phyloP scores from a whole-genome alignment of 345 rosid genomes.

The Salix brachista region DNA sequence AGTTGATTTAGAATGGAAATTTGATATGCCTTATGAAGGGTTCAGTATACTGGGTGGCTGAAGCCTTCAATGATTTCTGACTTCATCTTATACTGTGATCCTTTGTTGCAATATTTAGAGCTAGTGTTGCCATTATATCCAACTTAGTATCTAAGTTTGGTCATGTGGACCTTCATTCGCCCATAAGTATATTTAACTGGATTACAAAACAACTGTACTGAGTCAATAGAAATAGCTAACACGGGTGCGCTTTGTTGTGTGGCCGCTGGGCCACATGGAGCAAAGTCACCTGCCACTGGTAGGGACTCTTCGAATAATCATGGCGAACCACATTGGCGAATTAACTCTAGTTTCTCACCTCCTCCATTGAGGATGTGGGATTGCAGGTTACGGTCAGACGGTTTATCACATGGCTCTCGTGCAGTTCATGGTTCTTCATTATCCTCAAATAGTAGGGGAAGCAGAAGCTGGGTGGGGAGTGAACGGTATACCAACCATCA shows the following conservation, averaged over 20 bases:
- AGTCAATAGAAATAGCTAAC: constrained; percentile 54
- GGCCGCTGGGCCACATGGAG: constrained; percentile 95
- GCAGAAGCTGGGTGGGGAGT: constrained; percentile 49
- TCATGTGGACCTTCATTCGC: constrained; percentile 17
- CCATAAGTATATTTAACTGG: constrained; percentile 9
- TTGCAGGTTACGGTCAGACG: constrained; percentile 54
- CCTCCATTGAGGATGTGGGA: constrained; percentile 62
- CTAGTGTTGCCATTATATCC: not conserved
- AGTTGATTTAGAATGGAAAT: constrained; percentile 1
- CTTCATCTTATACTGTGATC: constrained; percentile 2
- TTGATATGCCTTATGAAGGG: constrained; percentile 3
- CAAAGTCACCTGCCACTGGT: constrained; percentile 40
- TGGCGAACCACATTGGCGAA: constrained; percentile 63
- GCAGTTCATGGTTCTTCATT: constrained; percentile 42
- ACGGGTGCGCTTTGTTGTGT: constrained; percentile 96
- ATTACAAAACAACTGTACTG: constrained; percentile 19
- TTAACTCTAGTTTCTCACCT: constrained; percentile 78
- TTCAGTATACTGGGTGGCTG: not conserved
- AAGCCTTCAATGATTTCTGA: constrained; percentile 14
- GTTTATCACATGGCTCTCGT: constrained; percentile 32
- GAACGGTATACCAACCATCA: constrained; percentile 46
- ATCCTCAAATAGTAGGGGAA: constrained; percentile 43
- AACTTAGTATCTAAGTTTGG: constrained; percentile 2
- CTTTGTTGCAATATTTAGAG: not conserved
- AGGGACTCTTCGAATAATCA: constrained; percentile 39